Percentiles rank a stretch among this genome's conserved stretches.
Evolutionary conservation across 768 basidiomycete species (phyloP).

Genomic region (Termitomyces sp.): DNA sequence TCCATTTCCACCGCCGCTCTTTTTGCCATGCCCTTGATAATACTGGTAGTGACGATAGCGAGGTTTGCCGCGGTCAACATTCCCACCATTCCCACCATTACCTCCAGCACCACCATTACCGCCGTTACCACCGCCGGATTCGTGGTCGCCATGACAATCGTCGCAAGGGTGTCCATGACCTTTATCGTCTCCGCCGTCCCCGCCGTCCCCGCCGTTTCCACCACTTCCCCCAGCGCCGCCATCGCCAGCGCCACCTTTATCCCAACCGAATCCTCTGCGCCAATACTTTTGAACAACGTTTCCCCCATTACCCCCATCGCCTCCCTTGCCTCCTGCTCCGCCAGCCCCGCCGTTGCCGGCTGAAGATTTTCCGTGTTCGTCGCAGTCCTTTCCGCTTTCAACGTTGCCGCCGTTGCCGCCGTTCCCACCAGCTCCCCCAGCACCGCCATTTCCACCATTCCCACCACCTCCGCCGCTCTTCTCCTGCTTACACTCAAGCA

Average conservation of each 20-base stretch:
- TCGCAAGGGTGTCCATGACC: neutral
- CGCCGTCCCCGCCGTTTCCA: slow-evolving; percentile 8
- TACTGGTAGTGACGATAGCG: neutral
- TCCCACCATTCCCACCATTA: slow-evolving; percentile 1
- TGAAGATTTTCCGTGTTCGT: neutral
- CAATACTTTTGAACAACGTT: slow-evolving; percentile 1
- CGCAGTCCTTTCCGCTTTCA: slow-evolving; percentile 2
- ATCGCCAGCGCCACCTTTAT: neutral
- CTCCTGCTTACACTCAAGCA: slow-evolving; percentile 13
- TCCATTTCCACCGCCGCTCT: neutral
- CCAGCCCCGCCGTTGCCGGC: neutral
- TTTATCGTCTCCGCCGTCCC: slow-evolving; percentile 1
- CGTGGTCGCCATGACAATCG: neutral
- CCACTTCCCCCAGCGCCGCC: neutral
- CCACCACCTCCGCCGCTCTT: slow-evolving; percentile 8
- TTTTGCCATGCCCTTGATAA: neutral
- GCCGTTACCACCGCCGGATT: neutral
- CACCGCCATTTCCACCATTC: slow-evolving; percentile 9
- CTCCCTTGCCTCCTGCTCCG: slow-evolving; percentile 4
- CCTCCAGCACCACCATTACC: neutral
- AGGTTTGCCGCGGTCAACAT: neutral
- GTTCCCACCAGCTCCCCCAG: slow-evolving; percentile 3
- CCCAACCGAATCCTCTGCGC: neutral
- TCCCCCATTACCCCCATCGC: slow-evolving; percentile 2
- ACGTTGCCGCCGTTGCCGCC: slow-evolving; percentile 9